These are phyloP conservation scores for Uromyces viciae-fabae DNA, from an alignment of 1,284 basidiomycete genomes.

Conservation along the genomic window DNA sequence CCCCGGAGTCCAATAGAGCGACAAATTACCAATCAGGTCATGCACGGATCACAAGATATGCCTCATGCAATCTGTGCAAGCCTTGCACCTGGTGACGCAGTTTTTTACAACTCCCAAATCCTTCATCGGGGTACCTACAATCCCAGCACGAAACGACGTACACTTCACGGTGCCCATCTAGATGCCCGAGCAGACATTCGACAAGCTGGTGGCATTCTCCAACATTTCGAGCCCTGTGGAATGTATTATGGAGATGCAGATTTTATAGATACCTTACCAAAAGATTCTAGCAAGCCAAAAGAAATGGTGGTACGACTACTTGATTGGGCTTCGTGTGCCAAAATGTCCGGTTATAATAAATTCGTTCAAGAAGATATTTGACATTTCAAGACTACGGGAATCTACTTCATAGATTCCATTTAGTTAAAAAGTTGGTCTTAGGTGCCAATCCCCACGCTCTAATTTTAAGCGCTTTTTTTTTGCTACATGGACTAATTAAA, in stretches of 20 bases:
- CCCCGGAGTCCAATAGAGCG: slow-evolving; percentile 18
- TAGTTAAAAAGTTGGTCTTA: too few species aligned
- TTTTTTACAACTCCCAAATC: slow-evolving; percentile 34
- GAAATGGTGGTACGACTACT: slow-evolving; percentile 5
- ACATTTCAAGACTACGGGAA: too few species aligned
- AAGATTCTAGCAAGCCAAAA: neutral
- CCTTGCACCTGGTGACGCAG: slow-evolving; percentile 22
- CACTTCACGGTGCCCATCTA: slow-evolving; percentile 29
- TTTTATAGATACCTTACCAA: neutral
- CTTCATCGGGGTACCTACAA: slow-evolving; percentile 31
- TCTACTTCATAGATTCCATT: too few species aligned
- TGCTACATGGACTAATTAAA: too few species aligned
- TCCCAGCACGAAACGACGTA: slow-evolving; percentile 18
- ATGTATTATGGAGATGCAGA: neutral
- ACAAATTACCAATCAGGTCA: slow-evolving; percentile 14
- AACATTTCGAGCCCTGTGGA: slow-evolving; percentile 27
- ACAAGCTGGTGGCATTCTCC: slow-evolving; percentile 8
- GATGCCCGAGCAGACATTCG: slow-evolving; percentile 7
- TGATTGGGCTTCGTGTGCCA: slow-evolving; percentile 17
- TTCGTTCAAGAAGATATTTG: slow-evolving; percentile 31
- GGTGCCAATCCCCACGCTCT: too few species aligned
- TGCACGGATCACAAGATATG: neutral
- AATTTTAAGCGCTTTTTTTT: too few species aligned
- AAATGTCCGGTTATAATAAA: neutral
- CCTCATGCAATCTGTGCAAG: slow-evolving; percentile 1